A percentile compares a stretch with the other conserved stretches of the same genome.
phyloP scores from a whole-genome alignment of 2,329 filamentous ascomycete species.

The Thelonectria discophora region DNA sequence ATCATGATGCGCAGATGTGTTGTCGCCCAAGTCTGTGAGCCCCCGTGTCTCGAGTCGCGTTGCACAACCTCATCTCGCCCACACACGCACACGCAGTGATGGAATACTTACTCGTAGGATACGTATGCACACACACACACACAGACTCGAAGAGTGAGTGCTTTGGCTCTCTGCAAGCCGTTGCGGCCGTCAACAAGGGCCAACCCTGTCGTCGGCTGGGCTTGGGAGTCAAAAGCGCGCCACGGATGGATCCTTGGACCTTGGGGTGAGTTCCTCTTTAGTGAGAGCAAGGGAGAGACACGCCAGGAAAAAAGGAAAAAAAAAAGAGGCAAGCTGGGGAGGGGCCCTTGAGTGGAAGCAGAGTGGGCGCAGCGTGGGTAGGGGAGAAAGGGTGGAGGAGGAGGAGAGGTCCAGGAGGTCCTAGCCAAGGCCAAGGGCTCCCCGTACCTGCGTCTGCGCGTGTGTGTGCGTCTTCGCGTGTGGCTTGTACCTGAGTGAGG shows the following conservation, averaged over 20 bases:
- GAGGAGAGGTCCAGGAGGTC: not conserved
- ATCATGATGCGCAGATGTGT: not conserved
- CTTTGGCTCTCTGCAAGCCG: constrained; percentile 7
- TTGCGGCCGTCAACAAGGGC: constrained; percentile 13
- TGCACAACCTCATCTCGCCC: not conserved
- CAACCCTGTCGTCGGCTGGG: constrained; percentile 17
- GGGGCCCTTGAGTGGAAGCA: not conserved
- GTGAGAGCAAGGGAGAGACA: too few species aligned
- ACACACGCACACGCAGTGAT: not conserved
- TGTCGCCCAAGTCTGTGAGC: not conserved
- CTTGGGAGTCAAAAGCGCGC: constrained; percentile 11
- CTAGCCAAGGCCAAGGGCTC: constrained; percentile 7
- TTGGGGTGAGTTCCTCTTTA: not conserved
- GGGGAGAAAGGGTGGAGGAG: not conserved
- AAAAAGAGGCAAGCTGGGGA: not conserved
- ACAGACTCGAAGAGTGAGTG: not conserved
- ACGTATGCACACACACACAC: not conserved
- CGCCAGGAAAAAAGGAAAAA: too few species aligned
- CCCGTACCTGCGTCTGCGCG: constrained; percentile 18
- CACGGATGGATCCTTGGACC: constrained; percentile 9
- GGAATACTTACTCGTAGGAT: not conserved
- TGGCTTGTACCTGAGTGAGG: not conserved
- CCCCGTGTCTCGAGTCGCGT: not conserved
- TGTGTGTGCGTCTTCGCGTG: constrained; percentile 9
- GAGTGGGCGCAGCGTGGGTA: constrained; percentile 8